phyloP scores from a whole-genome alignment of 371 early-diverging fungal species.

The Mucor piriformis region DNA sequence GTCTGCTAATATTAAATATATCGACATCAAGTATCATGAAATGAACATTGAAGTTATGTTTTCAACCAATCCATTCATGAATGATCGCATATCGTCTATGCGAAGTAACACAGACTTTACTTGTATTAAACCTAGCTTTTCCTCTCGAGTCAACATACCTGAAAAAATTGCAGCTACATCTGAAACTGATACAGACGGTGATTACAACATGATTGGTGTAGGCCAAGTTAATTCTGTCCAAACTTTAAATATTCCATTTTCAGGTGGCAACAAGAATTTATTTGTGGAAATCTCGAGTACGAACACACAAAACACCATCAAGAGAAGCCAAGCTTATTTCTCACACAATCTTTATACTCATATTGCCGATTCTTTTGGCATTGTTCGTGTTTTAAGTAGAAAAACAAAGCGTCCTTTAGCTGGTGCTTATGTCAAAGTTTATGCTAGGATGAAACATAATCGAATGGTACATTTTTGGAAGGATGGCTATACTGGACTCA shows the following conservation, averaged over 20 bases:
- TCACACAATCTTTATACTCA: slow-evolving; percentile 50
- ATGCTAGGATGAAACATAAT: slow-evolving; percentile 45
- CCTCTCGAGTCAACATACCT: slow-evolving; percentile 13
- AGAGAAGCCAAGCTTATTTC: slow-evolving; percentile 48
- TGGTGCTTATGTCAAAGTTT: slow-evolving; percentile 65
- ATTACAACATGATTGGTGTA: slow-evolving; percentile 43
- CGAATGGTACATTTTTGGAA: slow-evolving; percentile 54
- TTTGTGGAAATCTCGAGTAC: slow-evolving; percentile 36
- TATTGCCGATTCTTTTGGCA: slow-evolving; percentile 49
- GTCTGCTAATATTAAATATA: slow-evolving; percentile 38
- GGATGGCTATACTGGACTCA: slow-evolving; percentile 65
- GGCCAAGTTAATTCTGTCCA: slow-evolving; percentile 15
- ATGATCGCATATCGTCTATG: not conserved
- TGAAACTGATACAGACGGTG: slow-evolving; percentile 5
- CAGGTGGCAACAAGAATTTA: slow-evolving; percentile 24
- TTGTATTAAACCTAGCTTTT: slow-evolving; percentile 38
- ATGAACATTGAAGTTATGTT: slow-evolving; percentile 69
- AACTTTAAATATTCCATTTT: slow-evolving; percentile 13
- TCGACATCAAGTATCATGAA: slow-evolving; percentile 56
- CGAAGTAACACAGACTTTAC: slow-evolving; percentile 18
- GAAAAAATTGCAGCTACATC: not conserved
- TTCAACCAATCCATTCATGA: slow-evolving; percentile 51
- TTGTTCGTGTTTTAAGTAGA: slow-evolving; percentile 50
- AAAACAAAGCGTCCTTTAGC: slow-evolving; percentile 41
- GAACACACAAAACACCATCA: not conserved